Conservation (phyloP, 192 early-diverging fungal genomes). For the Backusella australiensis region DNA sequence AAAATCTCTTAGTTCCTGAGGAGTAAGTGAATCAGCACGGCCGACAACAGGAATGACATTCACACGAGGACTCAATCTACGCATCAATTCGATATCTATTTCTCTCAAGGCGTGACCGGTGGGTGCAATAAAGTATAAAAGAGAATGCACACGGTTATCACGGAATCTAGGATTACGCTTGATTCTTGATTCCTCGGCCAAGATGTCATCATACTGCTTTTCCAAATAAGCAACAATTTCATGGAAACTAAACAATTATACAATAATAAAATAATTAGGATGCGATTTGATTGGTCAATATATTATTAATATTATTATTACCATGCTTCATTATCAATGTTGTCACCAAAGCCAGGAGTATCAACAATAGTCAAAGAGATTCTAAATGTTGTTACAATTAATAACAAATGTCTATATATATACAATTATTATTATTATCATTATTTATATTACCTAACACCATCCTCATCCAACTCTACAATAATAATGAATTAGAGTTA, state of each 20-base stretch:
- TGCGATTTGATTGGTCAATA: neutral
- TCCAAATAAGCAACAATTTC: conserved; percentile 95
- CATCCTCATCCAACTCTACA: conserved; percentile 95
- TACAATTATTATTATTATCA: too few relatives aligned
- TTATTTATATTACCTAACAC: conserved; percentile 49
- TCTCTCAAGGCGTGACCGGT: conserved; percentile 96
- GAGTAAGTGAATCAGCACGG: conserved; percentile 89
- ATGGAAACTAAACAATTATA: conserved; percentile 62
- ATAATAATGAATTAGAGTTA: neutral
- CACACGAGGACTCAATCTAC: conserved; percentile 83
- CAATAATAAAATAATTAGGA: neutral
- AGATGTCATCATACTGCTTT: conserved; percentile 89
- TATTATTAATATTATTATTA: conserved; percentile 60
- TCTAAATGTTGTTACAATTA: conserved; percentile 10
- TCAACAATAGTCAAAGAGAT: conserved; percentile 97
- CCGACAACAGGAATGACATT: conserved; percentile 97
- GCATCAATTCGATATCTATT: conserved; percentile 94
- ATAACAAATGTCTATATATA: too few relatives aligned
- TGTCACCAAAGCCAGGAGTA: conserved; percentile 98
- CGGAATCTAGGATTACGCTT: conserved; percentile 86
- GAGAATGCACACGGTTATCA: conserved; percentile 94
- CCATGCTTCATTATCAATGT: conserved; percentile 93
- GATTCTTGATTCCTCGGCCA: conserved; percentile 86
- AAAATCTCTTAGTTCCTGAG: conserved; percentile 79
- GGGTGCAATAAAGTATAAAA: conserved; percentile 97